These are phyloP conservation scores for Irpex sp. DNA, from an alignment of 1,284 basidiomycete species.

Conservation along the genomic window DNA sequence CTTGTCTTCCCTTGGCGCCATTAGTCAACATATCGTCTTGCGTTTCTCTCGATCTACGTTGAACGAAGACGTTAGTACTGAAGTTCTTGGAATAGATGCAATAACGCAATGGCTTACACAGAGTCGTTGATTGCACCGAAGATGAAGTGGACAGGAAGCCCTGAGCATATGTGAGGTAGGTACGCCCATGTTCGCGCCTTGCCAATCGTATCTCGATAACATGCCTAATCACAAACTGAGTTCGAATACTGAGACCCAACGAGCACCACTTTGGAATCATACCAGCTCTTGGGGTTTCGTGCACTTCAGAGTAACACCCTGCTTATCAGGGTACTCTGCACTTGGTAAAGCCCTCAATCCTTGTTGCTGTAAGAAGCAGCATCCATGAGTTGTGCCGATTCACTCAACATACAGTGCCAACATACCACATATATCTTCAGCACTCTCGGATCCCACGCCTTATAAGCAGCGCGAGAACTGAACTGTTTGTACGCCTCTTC, in stretches of 20 bases:
- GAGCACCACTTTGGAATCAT: conserved; percentile 1
- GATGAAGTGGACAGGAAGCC: conserved; percentile 43
- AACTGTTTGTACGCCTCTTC: conserved; percentile 41
- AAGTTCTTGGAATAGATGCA: not conserved
- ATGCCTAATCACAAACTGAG: conserved; percentile 31
- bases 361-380: conserved; percentile 31
- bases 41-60: not conserved
- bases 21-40: conserved; percentile 12
- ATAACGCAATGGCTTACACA: conserved; percentile 30
- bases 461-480: conserved; percentile 35
- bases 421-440: conserved; percentile 40
- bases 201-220: conserved; percentile 39
- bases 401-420: not conserved
- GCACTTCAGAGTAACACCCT: conserved; percentile 51
- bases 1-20: conserved; percentile 32
- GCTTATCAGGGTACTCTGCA: conserved; percentile 39
- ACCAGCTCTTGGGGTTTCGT: conserved; percentile 39
- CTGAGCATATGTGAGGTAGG: conserved; percentile 32
- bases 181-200: conserved; percentile 33
- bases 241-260: not conserved
- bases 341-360: conserved; percentile 45
- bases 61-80: not conserved
- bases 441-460: conserved; percentile 48
- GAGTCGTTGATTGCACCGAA: conserved; percentile 46
- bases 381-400: not conserved